These are phyloP conservation scores for Taiwanofungus camphoratus DNA, from an alignment of 1,284 basidiomycete genomes.

Conservation along the genomic window DNA sequence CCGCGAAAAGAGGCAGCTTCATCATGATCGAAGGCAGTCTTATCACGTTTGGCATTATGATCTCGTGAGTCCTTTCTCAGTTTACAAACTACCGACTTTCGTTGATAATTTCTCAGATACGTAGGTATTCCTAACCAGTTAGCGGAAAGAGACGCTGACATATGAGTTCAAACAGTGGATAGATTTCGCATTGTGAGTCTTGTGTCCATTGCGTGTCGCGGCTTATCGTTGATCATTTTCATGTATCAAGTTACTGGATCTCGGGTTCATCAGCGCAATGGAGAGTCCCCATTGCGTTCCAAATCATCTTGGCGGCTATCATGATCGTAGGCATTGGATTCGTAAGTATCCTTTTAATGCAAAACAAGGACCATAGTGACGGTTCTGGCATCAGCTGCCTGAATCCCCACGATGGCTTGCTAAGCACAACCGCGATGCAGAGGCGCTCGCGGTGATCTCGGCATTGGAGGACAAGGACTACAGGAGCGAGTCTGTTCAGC, in stretches of 20 bases:
- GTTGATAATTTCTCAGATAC: slow-evolving; percentile 28
- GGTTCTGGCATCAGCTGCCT: slow-evolving; percentile 38
- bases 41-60: slow-evolving; percentile 67
- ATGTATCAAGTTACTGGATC: slow-evolving; percentile 47
- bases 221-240: neutral
- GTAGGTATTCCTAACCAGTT: slow-evolving; percentile 18
- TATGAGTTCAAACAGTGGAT: slow-evolving; percentile 40
- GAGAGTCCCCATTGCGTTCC: slow-evolving; percentile 66
- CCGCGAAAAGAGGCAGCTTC: slow-evolving; percentile 54
- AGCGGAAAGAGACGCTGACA: neutral
- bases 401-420: slow-evolving; percentile 73
- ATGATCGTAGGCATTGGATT: slow-evolving; percentile 53
- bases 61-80: slow-evolving; percentile 48
- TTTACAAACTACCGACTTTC: no score
- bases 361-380: neutral
- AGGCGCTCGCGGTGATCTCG: slow-evolving; percentile 61
- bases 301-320: slow-evolving; percentile 56
- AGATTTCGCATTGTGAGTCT: slow-evolving; percentile 50
- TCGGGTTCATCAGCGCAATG: slow-evolving; percentile 53
- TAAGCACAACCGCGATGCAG: slow-evolving; percentile 52
- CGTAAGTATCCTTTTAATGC: slow-evolving; percentile 30
- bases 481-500: slow-evolving; percentile 45
- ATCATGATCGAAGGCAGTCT: slow-evolving; percentile 68
- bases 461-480: slow-evolving; percentile 52
- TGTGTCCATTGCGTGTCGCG: neutral